A percentile compares a stretch with the other conserved stretches of the same genome.
Evolutionary conservation across 78 protist genomes (phyloP).

Genomic region (Chrysochromulina parva): DNA sequence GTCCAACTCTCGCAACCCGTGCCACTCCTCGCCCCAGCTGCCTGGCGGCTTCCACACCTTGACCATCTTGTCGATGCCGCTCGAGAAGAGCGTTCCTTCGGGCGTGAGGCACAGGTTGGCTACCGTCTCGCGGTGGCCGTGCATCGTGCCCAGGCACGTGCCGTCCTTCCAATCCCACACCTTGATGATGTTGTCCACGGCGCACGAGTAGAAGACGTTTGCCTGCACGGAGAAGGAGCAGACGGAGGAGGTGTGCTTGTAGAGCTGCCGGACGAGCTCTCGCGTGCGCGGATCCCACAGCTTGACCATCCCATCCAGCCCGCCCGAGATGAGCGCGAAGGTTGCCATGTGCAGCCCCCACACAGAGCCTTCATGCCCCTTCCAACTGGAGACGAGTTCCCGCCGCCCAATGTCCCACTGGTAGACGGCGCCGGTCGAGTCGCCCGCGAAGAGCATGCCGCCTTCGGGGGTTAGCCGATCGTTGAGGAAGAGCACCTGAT

Average conservation of each 20-base stretch:
- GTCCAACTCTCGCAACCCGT: background rate
- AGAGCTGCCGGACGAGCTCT: background rate
- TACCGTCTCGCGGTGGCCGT: background rate
- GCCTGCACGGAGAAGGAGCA: background rate
- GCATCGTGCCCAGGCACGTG: conserved; percentile 17
- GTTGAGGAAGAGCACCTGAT: background rate
- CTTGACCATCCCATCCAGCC: background rate
- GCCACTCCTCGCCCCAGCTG: conserved; percentile 1
- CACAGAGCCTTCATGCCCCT: background rate
- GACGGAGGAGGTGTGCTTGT: background rate
- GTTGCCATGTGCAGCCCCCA: background rate
- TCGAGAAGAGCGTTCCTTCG: background rate
- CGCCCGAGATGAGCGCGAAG: background rate
- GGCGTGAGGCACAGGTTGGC: conserved; percentile 2
- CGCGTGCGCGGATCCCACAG: background rate
- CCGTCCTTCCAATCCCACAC: background rate
- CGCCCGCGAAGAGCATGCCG: background rate
- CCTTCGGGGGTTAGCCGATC: background rate
- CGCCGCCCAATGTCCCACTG: background rate
- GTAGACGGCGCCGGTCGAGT: background rate
- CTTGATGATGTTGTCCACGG: background rate
- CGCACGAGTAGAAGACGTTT: background rate
- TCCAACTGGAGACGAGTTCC: background rate
- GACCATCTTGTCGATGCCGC: conserved; percentile 3
- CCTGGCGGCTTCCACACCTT: background rate